Evolutionary conservation across 768 basidiomycete genomes (phyloP).

Genomic region (Suillus discolor): DNA sequence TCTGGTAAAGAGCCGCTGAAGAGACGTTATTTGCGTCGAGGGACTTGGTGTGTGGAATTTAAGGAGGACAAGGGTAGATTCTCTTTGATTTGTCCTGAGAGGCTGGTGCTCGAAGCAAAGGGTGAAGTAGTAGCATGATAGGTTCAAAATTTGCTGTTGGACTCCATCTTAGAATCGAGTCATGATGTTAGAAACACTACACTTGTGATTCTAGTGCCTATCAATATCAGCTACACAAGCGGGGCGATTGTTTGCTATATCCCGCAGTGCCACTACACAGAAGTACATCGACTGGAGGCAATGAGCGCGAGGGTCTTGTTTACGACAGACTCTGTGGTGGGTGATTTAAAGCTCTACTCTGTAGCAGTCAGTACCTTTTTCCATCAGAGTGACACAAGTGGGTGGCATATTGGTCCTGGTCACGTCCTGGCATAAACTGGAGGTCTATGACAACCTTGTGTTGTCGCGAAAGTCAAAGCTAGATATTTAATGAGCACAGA

Average conservation of each 20-base stretch:
- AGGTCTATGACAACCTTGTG: too few relatives aligned
- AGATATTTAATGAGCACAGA: not conserved
- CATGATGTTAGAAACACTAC: not conserved
- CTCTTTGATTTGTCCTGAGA: slow-evolving; percentile 51
- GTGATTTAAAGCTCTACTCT: not conserved
- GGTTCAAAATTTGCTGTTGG: not conserved
- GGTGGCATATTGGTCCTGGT: not conserved
- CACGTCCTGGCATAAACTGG: not conserved
- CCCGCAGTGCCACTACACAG: not conserved
- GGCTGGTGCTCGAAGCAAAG: slow-evolving; percentile 43
- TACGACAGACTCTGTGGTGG: not conserved
- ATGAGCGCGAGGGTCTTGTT: not conserved
- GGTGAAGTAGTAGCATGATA: not conserved
- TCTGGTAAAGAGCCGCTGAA: slow-evolving; percentile 40
- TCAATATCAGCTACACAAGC: not conserved
- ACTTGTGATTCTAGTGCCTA: not conserved
- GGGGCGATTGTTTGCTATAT: not conserved
- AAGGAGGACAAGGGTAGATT: slow-evolving; percentile 43
- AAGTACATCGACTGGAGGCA: not conserved
- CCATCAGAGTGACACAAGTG: not conserved
- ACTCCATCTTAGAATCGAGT: not conserved
- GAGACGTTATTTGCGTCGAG: slow-evolving; percentile 34
- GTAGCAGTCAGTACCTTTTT: not conserved
- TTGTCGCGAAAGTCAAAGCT: not conserved
- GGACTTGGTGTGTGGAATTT: slow-evolving; percentile 46